Evolutionary conservation across 2,329 filamentous ascomycete genomes (phyloP).

Genomic region (Xylariomycetidae sp.): DNA sequence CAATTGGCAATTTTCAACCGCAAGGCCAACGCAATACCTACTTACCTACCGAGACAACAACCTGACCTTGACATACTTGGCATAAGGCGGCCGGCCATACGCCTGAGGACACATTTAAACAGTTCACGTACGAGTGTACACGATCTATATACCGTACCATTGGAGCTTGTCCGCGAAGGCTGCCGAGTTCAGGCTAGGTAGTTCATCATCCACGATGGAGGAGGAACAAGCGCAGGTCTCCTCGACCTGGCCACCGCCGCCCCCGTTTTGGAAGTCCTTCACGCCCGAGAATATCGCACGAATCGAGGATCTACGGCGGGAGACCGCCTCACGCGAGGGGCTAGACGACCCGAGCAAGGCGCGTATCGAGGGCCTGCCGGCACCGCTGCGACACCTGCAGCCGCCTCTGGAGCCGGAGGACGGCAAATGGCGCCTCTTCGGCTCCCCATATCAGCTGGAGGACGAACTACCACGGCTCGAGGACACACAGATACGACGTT

Average conservation of each 20-base stretch:
- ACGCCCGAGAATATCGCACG: constrained; percentile 66
- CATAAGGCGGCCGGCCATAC: too few relatives aligned
- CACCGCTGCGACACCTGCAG: constrained; percentile 70
- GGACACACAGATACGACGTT: constrained; percentile 63
- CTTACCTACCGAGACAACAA: too few relatives aligned
- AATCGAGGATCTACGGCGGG: constrained; percentile 36
- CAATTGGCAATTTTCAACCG: too few relatives aligned
- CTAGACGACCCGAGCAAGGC: constrained; percentile 27
- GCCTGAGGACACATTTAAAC: too few relatives aligned
- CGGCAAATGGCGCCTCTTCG: constrained; percentile 41
- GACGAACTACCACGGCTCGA: constrained; percentile 51
- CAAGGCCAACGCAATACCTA: too few relatives aligned
- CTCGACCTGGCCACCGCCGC: constrained; percentile 77
- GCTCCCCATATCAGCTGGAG: constrained; percentile 12
- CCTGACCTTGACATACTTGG: too few relatives aligned
- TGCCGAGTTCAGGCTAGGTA: too few relatives aligned
- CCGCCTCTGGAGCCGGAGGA: constrained; percentile 74
- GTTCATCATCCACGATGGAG: constrained; percentile 25
- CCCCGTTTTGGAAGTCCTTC: constrained; percentile 86
- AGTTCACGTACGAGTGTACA: too few relatives aligned
- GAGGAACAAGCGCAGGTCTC: constrained; percentile 36
- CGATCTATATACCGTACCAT: too few relatives aligned
- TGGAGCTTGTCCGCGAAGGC: too few relatives aligned
- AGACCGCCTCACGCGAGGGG: constrained; percentile 28
- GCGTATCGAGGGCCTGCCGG: constrained; percentile 48